Conservation (phyloP, 305 asterid genomes). For the Salvia sclarea region DNA sequence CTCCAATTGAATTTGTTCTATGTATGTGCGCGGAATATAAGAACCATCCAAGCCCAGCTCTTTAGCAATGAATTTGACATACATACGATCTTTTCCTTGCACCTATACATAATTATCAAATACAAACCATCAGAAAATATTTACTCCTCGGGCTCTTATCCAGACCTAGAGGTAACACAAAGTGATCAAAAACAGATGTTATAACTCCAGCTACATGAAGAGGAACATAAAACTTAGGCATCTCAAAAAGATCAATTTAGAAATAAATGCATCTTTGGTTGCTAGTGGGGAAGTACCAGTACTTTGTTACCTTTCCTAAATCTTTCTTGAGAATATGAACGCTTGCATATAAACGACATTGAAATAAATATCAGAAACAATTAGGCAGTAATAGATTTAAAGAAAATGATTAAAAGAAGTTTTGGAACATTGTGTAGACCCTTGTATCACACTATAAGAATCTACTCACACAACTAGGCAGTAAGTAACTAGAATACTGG, state of each 20-base stretch:
- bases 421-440: neutral
- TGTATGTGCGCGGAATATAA: conserved; percentile 87
- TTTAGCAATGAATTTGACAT: conserved; percentile 74
- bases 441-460: neutral
- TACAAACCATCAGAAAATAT: conserved; percentile 29
- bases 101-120: conserved; percentile 49
- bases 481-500: conserved; percentile 10
- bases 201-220: neutral
- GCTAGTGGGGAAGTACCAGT: neutral
- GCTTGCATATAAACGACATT: conserved; percentile 9
- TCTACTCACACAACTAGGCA: conserved; percentile 1
- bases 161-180: conserved; percentile 8
- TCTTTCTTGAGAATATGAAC: conserved; percentile 19
- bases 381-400: conserved; percentile 5
- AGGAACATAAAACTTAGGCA: conserved; percentile 6
- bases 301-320: conserved; percentile 8
- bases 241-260: conserved; percentile 6
- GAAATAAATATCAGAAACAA: conserved; percentile 7
- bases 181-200: conserved; percentile 12
- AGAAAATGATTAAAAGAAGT: neutral
- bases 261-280: neutral
- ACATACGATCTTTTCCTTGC: conserved; percentile 90
- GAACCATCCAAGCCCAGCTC: conserved; percentile 92
- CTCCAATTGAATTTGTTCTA: conserved; percentile 96
- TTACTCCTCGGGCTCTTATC: conserved; percentile 20